These are phyloP conservation scores for Aspergillus tamarii DNA, from an alignment of 2,329 filamentous ascomycete species.

Conservation along the genomic window DNA sequence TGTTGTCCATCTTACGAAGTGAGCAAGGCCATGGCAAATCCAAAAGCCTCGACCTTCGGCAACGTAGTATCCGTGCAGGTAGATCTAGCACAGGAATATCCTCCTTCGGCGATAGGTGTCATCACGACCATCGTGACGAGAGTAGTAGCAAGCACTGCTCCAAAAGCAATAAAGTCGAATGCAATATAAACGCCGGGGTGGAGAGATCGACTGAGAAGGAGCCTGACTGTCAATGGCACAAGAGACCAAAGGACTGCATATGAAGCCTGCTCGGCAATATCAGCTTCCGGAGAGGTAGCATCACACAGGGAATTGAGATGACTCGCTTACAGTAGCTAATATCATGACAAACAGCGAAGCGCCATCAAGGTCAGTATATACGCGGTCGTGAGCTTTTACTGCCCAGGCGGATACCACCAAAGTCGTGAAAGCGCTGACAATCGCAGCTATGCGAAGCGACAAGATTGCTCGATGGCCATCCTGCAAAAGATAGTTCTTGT, in stretches of 20 bases:
- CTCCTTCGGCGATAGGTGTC: background rate
- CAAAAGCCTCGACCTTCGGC: background rate
- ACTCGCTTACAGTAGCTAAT: background rate
- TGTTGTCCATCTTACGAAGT: background rate
- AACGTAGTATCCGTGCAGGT: background rate
- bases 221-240: background rate
- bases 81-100: background rate
- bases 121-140: background rate
- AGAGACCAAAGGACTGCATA: background rate
- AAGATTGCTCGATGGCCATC: background rate
- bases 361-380: background rate
- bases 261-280: background rate
- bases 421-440: background rate
- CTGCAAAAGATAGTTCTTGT: background rate
- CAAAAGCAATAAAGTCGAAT: slow-evolving; percentile 4
- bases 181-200: slow-evolving; percentile 1
- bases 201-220: background rate
- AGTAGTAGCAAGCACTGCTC: background rate
- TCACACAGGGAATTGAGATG: background rate
- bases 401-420: background rate
- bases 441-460: background rate
- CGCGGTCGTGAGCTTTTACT: background rate
- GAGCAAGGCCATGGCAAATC: background rate
- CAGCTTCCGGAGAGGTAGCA: too few species aligned
- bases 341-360: background rate